Evolutionary conservation across 306 rosid genomes (phyloP), one percentile per base, ranked within the genome.

Genomic region (Cucurbita pepo): DNA sequence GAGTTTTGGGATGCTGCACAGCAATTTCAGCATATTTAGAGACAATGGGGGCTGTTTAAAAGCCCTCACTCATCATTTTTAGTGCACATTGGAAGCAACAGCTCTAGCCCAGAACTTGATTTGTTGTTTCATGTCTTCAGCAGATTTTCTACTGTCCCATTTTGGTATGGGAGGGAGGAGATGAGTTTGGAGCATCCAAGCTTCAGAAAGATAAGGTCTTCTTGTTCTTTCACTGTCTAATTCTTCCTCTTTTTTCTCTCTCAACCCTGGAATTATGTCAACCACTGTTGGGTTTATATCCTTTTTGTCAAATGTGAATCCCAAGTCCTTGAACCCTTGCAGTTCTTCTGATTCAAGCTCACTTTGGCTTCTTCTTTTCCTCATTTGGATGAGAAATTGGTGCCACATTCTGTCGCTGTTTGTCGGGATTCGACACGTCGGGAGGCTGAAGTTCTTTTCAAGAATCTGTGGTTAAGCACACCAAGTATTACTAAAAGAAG

Each of bases 81-180:
- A 69, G 43, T 60, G 72, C 57, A 90, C 86, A 57, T 91, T 87
- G 30, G 95, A 85, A 19, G 96, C 98, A 71, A 94, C 96, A 79
- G 91, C 61, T 85, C 88, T 86, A 57, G 96, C 98, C 98, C 98
- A 94, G 76, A 86, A 89, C 85, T 83, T 94, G 84, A 94, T 89
- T 30, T 87, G 88, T 71, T 85, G 82, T 81, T 94, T 90, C 85
- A 87, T 80, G 75, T 90, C 87, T 73, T 81, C 76, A 14, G 87
- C 30, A 71, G 96, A 89, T n/a, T 72, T 77, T 12, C 72, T 69
- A 51, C 78, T 18, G 51, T 71, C 84, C 86, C 88, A 87, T 52
- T 77, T 87, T 71, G 97, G 95, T 78, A 84, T 61, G 67, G 87
- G 86, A 66, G 88, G 94, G 71, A 78, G 77, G 67, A 63, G 70